Evolutionary conservation across 371 early-diverging fungal species (phyloP).

Genomic region (Funneliformis caledonium): DNA sequence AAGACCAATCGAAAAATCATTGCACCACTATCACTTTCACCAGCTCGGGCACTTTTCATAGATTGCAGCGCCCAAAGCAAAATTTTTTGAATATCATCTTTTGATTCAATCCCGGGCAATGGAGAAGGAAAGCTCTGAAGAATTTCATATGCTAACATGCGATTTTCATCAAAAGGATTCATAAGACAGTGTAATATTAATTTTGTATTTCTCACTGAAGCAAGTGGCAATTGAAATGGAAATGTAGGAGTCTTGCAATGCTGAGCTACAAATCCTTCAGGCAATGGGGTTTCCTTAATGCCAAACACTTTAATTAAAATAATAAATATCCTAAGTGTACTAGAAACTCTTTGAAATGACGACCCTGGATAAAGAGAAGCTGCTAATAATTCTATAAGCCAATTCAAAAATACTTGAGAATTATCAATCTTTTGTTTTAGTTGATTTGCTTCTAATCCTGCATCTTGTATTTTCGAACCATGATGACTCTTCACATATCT

Average conservation of each 20-base stretch:
- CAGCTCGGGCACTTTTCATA: conserved; percentile 72
- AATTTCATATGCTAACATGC: conserved; percentile 67
- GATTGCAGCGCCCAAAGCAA: conserved; percentile 68
- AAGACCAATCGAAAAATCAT: conserved; percentile 78
- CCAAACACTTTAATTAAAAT: conserved; percentile 61
- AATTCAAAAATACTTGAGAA: conserved; percentile 45
- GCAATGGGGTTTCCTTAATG: conserved; percentile 54
- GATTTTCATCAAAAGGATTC: conserved; percentile 75
- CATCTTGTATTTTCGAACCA: not conserved
- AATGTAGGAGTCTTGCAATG: conserved; percentile 53
- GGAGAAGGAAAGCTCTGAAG: conserved; percentile 64
- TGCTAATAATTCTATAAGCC: conserved; percentile 51
- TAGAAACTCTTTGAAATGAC: conserved; percentile 67
- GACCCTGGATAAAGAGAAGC: conserved; percentile 63
- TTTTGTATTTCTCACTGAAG: conserved; percentile 54
- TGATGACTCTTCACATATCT: not conserved
- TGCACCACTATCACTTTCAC: conserved; percentile 85
- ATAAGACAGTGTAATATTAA: conserved; percentile 62
- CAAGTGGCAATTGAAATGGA: conserved; percentile 61
- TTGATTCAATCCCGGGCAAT: conserved; percentile 56
- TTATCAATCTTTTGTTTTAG: conserved; percentile 15
- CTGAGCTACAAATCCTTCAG: conserved; percentile 51
- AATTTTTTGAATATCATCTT: conserved; percentile 56
- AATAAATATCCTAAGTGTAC: conserved; percentile 54
- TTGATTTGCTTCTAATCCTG: not conserved